Conservation (phyloP, 1,284 basidiomycete species). For the Ustanciosporium gigantosporum region DNA sequence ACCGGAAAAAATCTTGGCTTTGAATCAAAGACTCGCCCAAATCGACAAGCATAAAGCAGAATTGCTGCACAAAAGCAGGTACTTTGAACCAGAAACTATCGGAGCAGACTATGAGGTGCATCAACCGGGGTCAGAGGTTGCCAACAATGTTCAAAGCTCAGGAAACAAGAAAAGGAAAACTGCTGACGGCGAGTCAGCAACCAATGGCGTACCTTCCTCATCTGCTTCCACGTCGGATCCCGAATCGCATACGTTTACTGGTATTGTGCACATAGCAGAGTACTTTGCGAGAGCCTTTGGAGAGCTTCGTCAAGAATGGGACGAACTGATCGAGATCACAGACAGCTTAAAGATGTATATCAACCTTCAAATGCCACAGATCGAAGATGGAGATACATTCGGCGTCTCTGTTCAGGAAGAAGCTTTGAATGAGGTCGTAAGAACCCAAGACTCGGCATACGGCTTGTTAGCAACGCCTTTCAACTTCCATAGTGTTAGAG, state of each 20-base stretch:
- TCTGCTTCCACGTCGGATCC: background rate
- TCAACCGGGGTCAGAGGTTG: background rate
- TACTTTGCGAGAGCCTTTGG: slow-evolving; percentile 15
- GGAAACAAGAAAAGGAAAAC: slow-evolving; percentile 34
- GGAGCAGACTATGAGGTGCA: slow-evolving; percentile 15
- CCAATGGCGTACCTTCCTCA: background rate
- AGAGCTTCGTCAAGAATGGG: slow-evolving; percentile 34
- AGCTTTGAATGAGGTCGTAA: slow-evolving; percentile 36
- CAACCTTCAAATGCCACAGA: slow-evolving; percentile 41
- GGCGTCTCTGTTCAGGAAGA: slow-evolving; percentile 44
- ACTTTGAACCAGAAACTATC: slow-evolving; percentile 16
- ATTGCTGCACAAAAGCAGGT: slow-evolving; percentile 20
- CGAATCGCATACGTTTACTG: slow-evolving; percentile 21
- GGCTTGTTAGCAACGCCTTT: slow-evolving; percentile 35
- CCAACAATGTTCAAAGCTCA: background rate
- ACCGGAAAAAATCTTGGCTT: slow-evolving; percentile 31
- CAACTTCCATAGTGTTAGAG: slow-evolving; percentile 17
- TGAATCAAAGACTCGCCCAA: slow-evolving; percentile 24
- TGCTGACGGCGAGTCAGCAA: background rate
- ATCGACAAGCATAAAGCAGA: slow-evolving; percentile 14
- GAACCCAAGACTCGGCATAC: slow-evolving; percentile 38
- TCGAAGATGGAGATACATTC: slow-evolving; percentile 46
- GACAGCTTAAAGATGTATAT: slow-evolving; percentile 44
- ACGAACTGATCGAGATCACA: slow-evolving; percentile 28
- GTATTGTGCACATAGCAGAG: slow-evolving; percentile 14